Base-by-base conservation (phyloP, 78 protist genomes). In the Capsaspora owczarzaki region DNA sequence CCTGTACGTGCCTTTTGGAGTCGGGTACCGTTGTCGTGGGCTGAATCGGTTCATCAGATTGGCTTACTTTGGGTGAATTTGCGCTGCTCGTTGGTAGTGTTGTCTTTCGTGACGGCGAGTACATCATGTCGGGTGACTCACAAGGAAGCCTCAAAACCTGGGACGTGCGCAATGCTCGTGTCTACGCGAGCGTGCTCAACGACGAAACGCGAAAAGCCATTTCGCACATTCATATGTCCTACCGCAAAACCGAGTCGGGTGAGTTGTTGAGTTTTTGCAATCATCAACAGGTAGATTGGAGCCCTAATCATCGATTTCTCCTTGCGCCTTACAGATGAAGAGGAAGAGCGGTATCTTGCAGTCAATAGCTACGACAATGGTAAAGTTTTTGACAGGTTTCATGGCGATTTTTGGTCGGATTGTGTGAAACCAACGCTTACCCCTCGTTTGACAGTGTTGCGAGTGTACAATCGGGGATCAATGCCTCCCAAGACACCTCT, bases 351-450 rank as follows among this genome's bases (percentile, higher is more conserved):
- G 46, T 87, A 76, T 61, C 82, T 87, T 33, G 91, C 82, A 3
- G 91, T 79, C 27, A 87, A 87, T 76, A 41, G 79, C 22, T 86
- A 86, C 71, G 86, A 86, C 49, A 81, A 86, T 78, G 90, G 85
- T 69, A 49, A 2, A 35, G 14, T n/a, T n/a, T n/a, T n/a, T n/a
- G n/a, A n/a, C n/a, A n/a, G n/a, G n/a, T n/a, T n/a, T n/a, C n/a
- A n/a, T n/a, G n/a, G n/a, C n/a, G n/a, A n/a, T n/a, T n/a, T n/a
- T n/a, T n/a, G n/a, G n/a, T n/a, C n/a, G n/a, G n/a, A n/a, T n/a
- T n/a, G n/a, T n/a, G n/a, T n/a, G n/a, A n/a, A n/a, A n/a, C n/a
- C n/a, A n/a, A n/a, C n/a, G n/a, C n/a, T n/a, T n/a, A n/a, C n/a
- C n/a, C n/a, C n/a, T n/a, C n/a, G 23, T 1, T 3, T 14, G 61